Evolutionary conservation across 495 filamentous ascomycete genomes (phyloP).

Genomic region (Coniosporium apollinis): DNA sequence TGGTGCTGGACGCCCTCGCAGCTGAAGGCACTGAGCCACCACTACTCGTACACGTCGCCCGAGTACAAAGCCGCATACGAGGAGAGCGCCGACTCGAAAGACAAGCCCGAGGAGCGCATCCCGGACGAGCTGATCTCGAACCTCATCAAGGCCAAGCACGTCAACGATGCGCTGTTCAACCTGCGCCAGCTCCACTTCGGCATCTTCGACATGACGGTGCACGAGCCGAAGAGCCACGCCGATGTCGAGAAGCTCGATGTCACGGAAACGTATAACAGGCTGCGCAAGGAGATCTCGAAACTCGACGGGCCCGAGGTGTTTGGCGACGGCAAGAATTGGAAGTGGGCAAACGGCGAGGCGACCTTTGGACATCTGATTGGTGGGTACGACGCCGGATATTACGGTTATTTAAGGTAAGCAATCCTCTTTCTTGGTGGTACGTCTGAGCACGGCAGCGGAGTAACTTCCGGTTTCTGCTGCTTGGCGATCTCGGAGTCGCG

Average conservation of each 20-base stretch:
- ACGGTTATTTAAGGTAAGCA: conserved; percentile 47
- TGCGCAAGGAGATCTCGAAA: conserved; percentile 37
- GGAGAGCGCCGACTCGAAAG: conserved; percentile 27
- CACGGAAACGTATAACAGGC: conserved; percentile 22
- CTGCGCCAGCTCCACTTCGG: conserved; percentile 52
- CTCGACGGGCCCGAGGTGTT: conserved; percentile 47
- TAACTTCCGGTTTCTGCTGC: too few relatives aligned
- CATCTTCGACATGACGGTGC: conserved; percentile 41
- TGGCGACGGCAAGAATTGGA: conserved; percentile 32
- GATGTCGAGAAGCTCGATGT: conserved; percentile 21
- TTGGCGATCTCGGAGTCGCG: too few relatives aligned
- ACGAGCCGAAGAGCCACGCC: conserved; percentile 22
- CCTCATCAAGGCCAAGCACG: conserved; percentile 48
- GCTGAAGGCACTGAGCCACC: conserved; percentile 45
- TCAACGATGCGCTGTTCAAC: conserved; percentile 54
- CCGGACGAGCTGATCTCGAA: conserved; percentile 45
- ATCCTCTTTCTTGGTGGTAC: conserved; percentile 17
- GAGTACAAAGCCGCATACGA: conserved; percentile 41
- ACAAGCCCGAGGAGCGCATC: conserved; percentile 32
- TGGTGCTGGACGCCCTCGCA: conserved; percentile 61
- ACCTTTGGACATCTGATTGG: conserved; percentile 59
- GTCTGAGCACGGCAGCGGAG: too few relatives aligned
- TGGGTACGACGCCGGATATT: conserved; percentile 60
- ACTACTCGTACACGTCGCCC: conserved; percentile 45
- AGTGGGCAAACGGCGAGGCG: conserved; percentile 55